Percentiles rank a stretch among this genome's conserved stretches.
phyloP scores from a whole-genome alignment of 2,329 filamentous ascomycete genomes.

The Lachnellula subtilissima region DNA sequence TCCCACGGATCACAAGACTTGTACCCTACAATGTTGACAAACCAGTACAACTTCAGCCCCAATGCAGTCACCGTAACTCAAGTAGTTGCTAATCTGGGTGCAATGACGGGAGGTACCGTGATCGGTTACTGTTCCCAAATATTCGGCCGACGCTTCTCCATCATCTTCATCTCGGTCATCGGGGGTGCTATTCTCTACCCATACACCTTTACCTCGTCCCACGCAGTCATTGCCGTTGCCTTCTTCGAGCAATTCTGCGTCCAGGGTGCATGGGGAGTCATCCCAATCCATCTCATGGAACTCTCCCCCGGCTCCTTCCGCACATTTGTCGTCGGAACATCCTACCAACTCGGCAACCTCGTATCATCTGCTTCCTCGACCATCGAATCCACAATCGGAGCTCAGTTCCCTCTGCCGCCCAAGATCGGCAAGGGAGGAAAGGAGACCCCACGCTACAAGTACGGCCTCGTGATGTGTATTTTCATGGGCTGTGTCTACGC shows the following conservation, averaged over 20 bases:
- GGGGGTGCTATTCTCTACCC: conserved; percentile 79
- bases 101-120: conserved; percentile 61
- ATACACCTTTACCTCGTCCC: conserved; percentile 63
- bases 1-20: conserved; percentile 42
- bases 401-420: conserved; percentile 66
- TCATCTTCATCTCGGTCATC: conserved; percentile 57
- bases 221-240: conserved; percentile 68
- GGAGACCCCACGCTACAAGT: conserved; percentile 56
- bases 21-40: conserved; percentile 56
- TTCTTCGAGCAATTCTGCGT: conserved; percentile 83
- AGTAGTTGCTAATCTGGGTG: conserved; percentile 67
- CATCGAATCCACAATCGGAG: conserved; percentile 71
- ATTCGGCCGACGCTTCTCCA: conserved; percentile 63
- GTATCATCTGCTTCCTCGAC: conserved; percentile 68
- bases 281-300: conserved; percentile 71
- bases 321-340: conserved; percentile 65
- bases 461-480: conserved; percentile 81
- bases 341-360: conserved; percentile 73
- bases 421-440: conserved; percentile 31
- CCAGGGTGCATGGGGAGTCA: conserved; percentile 71
- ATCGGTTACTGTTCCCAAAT: conserved; percentile 66
- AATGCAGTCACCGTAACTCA: conserved; percentile 60
- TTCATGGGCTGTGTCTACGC: conserved; percentile 67
- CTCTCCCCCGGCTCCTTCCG: conserved; percentile 66
- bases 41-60: conserved; percentile 44